phyloP scores from a whole-genome alignment of 345 rosid genomes.

The Diplotaxis tenuifolia region DNA sequence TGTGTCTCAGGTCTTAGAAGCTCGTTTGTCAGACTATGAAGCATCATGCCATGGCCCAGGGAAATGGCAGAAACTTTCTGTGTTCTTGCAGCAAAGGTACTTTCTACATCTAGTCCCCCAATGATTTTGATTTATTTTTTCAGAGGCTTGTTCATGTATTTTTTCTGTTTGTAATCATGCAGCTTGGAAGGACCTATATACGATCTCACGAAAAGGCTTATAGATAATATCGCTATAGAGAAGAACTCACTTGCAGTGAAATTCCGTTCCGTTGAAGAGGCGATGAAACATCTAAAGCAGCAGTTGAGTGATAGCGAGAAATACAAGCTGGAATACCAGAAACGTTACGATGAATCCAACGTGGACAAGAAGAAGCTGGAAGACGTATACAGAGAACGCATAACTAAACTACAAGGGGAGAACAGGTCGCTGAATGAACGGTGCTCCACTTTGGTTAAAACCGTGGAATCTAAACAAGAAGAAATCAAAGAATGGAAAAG shows the following conservation, averaged over 20 bases:
- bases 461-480: conserved; percentile 69
- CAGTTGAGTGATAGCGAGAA: conserved; percentile 88
- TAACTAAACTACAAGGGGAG: conserved; percentile 72
- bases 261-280: conserved; percentile 85
- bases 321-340: conserved; percentile 77
- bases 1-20: conserved; percentile 71
- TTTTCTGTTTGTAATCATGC: conserved; percentile 9
- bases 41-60: conserved; percentile 77
- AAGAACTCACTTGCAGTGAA: conserved; percentile 73
- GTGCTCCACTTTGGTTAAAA: conserved; percentile 65
- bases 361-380: conserved; percentile 85
- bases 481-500: conserved; percentile 75
- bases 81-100: conserved; percentile 85
- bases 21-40: conserved; percentile 74
- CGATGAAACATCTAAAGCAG: conserved; percentile 64
- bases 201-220: conserved; percentile 74
- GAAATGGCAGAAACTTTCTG: conserved; percentile 89
- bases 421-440: conserved; percentile 78
- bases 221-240: conserved; percentile 79
- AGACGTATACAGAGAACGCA: conserved; percentile 71
- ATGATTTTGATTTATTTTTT: background rate
- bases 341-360: conserved; percentile 91
- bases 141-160: background rate
- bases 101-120: background rate
- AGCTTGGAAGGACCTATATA: conserved; percentile 93